Evolutionary conservation across 179 eudicot species (phyloP), one percentile per base, ranked within the genome.

Genomic region (Silene noctiflora): DNA sequence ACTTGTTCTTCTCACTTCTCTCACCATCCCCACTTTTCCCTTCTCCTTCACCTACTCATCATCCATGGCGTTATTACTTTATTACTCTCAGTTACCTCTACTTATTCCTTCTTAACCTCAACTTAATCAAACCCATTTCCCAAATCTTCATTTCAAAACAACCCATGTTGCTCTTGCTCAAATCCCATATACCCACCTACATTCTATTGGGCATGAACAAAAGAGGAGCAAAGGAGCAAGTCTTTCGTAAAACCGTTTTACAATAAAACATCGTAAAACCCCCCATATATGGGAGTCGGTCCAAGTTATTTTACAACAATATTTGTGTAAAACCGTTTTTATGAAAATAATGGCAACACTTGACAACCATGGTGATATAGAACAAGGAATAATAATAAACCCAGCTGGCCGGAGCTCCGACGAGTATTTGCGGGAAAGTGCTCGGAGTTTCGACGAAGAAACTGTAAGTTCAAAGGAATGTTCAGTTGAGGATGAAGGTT

Each of bases 401-500:
- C 27, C 66, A 24, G 6, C 59, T n/a, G 53, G 75, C 58, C 84
- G 84, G 31, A 24, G 44, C 24, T 80, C 75, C 78, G 48, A 29
- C 83, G 68, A 73, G 17, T 13, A 16, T 51, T 3, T 12, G 5
- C 14, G 5, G n/a, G 58, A 51, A 51, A 51, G 17, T 51, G 58
- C 20, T 11, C 70, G 71, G n/a, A 81, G 78, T 81, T 75, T 85
- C 67, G 81, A 59, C 68, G 89, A 76, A 24, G 76, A 73, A 14
- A 44, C 66, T 0, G 29, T 10, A 0, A 61, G 66, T 29, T 86
- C 78, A 31, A 76, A 85, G 11, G 84, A 72, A 35, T 83, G 81
- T 67, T 81, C 82, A 2, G 83, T 69, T 19, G 58, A 51, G 58
- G 58, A 51, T 11, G 96, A 84, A 63, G 81, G 76, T 22, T 85